Base-by-base conservation (phyloP, 1,284 basidiomycete species). In the Melampsora americana region DNA sequence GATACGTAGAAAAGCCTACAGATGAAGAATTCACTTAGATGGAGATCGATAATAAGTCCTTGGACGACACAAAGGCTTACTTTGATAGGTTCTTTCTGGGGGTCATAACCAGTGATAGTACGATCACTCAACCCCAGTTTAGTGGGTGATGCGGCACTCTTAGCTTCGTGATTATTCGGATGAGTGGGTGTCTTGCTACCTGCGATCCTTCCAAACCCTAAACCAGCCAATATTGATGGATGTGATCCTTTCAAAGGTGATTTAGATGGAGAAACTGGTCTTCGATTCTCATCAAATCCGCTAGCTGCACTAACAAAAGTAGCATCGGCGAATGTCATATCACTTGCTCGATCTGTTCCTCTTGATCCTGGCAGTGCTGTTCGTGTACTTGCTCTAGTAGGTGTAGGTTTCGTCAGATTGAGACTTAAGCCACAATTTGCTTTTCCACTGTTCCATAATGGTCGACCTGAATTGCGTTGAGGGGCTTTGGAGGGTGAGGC, bases 261-360 rank as follows among this genome's bases (percentile, higher is more conserved):
- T 64, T 73, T 73, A 42, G 42, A 48, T 11, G 71, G 39, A 26
- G 71, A 74, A 62, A 35, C 26, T 5, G 53, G 65, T 16, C 62
- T 62, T 50, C 39, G 6, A 30, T 74, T 74, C 28, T 74, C 71
- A 44, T 74, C 71, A 4, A 61, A 66, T 2, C 71, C 71, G 53
- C 71, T 74, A 11, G 71, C 71, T n/a, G 71, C 71, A 48, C 71
- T 74, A 39, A 74, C 71, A 59, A 74, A 74, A 39, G 71, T 74
- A 3, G 59, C 20, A 20, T 74, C 66, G 6, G 42, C 32, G 23
- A 74, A 62, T 46, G 71, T 66, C 62, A 62, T 74, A 59, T 74
- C 71, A 28, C 64, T 59, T 46, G 71, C 23, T 26, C 46, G 46
- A 14, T 53, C 20, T 20, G 7, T 18, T 9, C 35, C 35, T 35